Conservation (phyloP, 129 eudicot genomes). For the Gnaphalium uliginosum region DNA sequence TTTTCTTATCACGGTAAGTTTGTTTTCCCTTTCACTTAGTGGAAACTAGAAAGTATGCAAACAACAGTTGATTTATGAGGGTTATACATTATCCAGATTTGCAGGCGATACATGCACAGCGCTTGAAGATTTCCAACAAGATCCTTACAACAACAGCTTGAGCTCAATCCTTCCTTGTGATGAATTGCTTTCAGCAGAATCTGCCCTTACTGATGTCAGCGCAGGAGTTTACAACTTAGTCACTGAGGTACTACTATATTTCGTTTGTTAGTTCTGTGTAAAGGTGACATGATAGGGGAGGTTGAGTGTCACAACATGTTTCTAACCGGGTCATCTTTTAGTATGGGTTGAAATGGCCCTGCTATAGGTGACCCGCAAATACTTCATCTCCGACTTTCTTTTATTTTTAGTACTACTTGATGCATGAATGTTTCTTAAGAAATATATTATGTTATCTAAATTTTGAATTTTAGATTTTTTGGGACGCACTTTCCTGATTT, state of each 20-base stretch:
- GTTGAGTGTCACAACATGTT: background rate
- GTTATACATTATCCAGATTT: constrained; percentile 44
- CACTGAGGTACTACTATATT: constrained; percentile 44
- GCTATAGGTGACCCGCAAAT: background rate
- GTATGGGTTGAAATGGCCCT: background rate
- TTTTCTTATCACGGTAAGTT: constrained; percentile 62
- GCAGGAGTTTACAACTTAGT: constrained; percentile 60
- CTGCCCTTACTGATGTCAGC: constrained; percentile 58
- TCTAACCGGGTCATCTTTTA: background rate
- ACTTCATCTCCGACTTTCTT: background rate
- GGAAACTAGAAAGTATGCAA: background rate
- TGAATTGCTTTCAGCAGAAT: constrained; percentile 64
- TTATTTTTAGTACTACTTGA: background rate
- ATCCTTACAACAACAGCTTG: constrained; percentile 91
- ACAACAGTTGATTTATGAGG: background rate
- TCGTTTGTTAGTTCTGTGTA: background rate
- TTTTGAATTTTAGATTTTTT: background rate
- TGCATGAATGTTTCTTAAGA: background rate
- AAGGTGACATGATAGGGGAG: background rate
- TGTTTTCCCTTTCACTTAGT: background rate
- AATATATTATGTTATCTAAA: background rate
- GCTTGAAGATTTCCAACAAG: constrained; percentile 59
- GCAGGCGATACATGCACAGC: constrained; percentile 87
- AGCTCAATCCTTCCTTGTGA: constrained; percentile 91
- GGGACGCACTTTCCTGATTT: background rate